Base-by-base conservation (phyloP, 805 yeast genomes). In the Suhomyces pyralidae region DNA sequence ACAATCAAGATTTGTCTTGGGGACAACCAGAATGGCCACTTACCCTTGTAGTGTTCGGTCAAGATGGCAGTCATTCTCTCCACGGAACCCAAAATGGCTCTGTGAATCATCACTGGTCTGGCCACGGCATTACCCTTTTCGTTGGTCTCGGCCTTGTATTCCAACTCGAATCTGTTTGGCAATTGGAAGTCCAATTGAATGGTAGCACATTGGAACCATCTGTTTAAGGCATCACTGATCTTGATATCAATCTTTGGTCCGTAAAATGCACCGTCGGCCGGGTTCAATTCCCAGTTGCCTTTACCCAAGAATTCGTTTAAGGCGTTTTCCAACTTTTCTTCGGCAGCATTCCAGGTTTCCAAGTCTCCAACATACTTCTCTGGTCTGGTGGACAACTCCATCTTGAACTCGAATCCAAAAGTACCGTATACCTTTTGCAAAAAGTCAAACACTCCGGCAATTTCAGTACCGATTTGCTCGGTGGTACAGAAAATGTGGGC, bases 21-120 rank as follows among this genome's bases (percentile, higher is more conserved):
- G n/a, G 98, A 92, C 69, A 94, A 81, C 99, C 99, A 94, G 82
- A 94, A 90, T 67, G 99, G 99, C 99, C 99, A 94, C 72, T 91
- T 94, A 66, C 99, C 99, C 68, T 92, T 97, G 76, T 81, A 94
- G 78, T 94, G 99, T 76, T 94, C 99, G 54, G 96, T 92, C 73
- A 94, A 84, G 63, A 94, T 93, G 58, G 97, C 99, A 58, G 97
- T 89, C 98, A 94, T 92, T 81, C 99, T 89, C 81, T 94, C 99
- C 55, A 94, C 96, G 45, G 97, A 90, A 61, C 99, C 99, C 68
- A 93, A 82, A 61, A 94, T 90, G 60, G 99, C 99, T 77, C 99
- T 89, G 80, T 94, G 99, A 67, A 94, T 93, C 98, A 94, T 94
- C 51, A 94, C 99, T 49, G 99, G 99, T 73, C 96, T 88, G 53